Base-by-base conservation (phyloP, 2,329 filamentous ascomycete genomes). In the Pezicula rhizophila region DNA sequence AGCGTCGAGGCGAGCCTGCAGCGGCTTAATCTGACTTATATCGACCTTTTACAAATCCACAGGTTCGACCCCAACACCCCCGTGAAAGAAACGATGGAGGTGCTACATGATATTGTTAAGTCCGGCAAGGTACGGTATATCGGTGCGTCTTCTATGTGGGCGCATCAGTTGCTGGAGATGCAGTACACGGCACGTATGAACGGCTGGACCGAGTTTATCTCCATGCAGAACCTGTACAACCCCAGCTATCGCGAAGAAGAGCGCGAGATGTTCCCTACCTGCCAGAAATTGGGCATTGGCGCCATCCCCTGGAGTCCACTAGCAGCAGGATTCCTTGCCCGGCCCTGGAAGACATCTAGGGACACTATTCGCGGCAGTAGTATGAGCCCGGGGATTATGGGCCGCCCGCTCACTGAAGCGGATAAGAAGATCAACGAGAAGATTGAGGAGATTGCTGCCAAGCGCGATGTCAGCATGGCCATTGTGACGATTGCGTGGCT, bases 31-130 rank as follows among this genome's bases (percentile, higher is more conserved):
- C 79, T 73, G 2, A 56, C 67, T 1, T 82, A 84, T 63, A 77
- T 82, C 52, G 78, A 81, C 62, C 70, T 82, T 3, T 67, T 83
- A 18, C 79, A 82, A 62, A 79, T 83, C 49, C 79, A 84, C 57
- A 71, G 79, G 8, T 71, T 80, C 52, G 79, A 83, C 52, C 62
- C 64, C 1, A 63, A 65, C 2, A 75, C 72, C 0, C 73, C 76
- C 0, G 63, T 71, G 4, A 75, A 80, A 57, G 79, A 83, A 64
- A 81, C 78, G n/a, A 82, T 83, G 79, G 70, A 73, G 58, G 77
- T 77, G 5, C 63, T 82, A 15, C 76, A 83, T 52, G 79, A 83
- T 57, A 68, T 83, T 0, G 70, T 83, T 0, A 68, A 75, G 55
- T 71, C 68, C 3, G 80, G 80, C 0, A 80, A 78, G 60, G 78